phyloP scores from a whole-genome alignment of 768 basidiomycete species.

The Chalciporus pseudorubinellus region DNA sequence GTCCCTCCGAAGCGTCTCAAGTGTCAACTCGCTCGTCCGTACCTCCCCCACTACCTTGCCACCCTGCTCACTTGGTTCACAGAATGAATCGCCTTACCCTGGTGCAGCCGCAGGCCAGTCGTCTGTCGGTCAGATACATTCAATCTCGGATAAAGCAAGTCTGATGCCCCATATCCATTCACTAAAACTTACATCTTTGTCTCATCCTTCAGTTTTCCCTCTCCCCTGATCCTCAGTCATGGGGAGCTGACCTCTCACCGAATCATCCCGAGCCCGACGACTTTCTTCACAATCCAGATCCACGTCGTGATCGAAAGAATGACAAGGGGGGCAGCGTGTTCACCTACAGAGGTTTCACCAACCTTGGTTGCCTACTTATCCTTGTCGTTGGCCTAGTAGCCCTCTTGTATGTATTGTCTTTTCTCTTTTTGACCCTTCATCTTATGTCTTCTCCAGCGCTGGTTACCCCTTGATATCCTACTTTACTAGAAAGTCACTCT shows the following conservation, averaged over 20 bases:
- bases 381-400: constrained; percentile 51
- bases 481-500: constrained; percentile 44
- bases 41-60: background rate
- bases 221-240: constrained; percentile 66
- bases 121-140: constrained; percentile 32
- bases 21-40: constrained; percentile 43
- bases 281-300: constrained; percentile 72
- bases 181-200: background rate
- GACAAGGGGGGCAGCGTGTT: constrained; percentile 58
- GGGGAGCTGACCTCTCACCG: constrained; percentile 67
- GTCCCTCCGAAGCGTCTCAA: constrained; percentile 37
- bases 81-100: constrained; percentile 44
- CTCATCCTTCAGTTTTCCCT: constrained; percentile 56
- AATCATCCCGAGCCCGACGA: constrained; percentile 62
- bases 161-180: background rate
- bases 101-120: constrained; percentile 33
- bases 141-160: constrained; percentile 59
- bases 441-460: constrained; percentile 39
- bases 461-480: constrained; percentile 64
- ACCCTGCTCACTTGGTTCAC: background rate
- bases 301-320: constrained; percentile 55
- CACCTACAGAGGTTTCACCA: constrained; percentile 66
- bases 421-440: background rate
- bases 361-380: constrained; percentile 65
- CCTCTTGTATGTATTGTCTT: constrained; percentile 51